Conservation (phyloP, 1,284 basidiomycete species). For the Xanthoconium separans region DNA sequence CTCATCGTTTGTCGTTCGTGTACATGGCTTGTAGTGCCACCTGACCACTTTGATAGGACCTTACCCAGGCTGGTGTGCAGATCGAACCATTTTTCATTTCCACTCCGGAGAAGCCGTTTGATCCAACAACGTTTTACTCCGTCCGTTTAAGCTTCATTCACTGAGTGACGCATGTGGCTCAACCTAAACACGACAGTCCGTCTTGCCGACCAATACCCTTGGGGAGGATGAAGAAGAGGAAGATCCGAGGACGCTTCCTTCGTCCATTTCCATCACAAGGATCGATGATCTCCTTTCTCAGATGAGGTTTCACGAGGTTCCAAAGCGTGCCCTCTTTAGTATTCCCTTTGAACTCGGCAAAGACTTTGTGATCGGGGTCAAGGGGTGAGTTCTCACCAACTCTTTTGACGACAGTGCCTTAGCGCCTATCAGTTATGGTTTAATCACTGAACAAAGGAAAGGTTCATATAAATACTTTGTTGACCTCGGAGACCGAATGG, state of each 20-base stretch:
- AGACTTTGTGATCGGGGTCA: constrained; percentile 85
- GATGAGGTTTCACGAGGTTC: constrained; percentile 82
- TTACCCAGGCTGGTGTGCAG: constrained; percentile 76
- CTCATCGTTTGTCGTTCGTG: constrained; percentile 49
- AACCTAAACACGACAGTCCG: constrained; percentile 40
- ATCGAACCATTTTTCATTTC: constrained; percentile 94
- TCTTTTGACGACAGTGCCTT: constrained; percentile 7
- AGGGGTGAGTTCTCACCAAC: constrained; percentile 60
- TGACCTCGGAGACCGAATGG: constrained; percentile 75
- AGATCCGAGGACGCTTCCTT: constrained; percentile 53
- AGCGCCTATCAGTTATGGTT: constrained; percentile 62
- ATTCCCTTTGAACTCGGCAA: constrained; percentile 81
- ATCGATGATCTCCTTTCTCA: constrained; percentile 81
- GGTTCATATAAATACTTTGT: constrained; percentile 78
- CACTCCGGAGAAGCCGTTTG: constrained; percentile 67
- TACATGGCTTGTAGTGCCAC: neutral
- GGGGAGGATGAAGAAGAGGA: constrained; percentile 46
- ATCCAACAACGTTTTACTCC: constrained; percentile 80
- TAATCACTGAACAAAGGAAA: constrained; percentile 85
- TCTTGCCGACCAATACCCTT: constrained; percentile 57
- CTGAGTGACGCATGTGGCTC: constrained; percentile 4
- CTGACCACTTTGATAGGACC: constrained; percentile 54
- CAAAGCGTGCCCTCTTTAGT: constrained; percentile 86
- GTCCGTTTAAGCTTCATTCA: constrained; percentile 45
- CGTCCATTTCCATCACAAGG: constrained; percentile 67